Evolutionary conservation across 2,329 filamentous ascomycete species (phyloP).

Genomic region (Capronia coronata): DNA sequence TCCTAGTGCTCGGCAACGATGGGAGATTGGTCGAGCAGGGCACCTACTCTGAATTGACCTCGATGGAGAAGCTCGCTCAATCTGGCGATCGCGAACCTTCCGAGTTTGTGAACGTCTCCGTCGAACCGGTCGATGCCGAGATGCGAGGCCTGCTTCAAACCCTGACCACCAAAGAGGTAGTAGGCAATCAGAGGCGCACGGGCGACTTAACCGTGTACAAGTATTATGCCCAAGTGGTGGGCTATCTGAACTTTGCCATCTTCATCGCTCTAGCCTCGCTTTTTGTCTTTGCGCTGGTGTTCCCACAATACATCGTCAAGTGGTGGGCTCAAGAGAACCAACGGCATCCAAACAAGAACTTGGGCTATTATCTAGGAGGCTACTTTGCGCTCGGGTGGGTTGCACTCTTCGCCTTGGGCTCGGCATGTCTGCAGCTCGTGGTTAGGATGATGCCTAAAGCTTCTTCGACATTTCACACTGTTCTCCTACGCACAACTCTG

Average conservation of each 20-base stretch:
- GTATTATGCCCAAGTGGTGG: constrained; percentile 31
- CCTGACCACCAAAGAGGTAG: constrained; percentile 35
- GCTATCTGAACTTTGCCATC: constrained; percentile 25
- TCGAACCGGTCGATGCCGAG: constrained; percentile 31
- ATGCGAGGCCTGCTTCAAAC: too few species aligned
- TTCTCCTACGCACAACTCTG: constrained; percentile 45
- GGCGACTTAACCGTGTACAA: constrained; percentile 35
- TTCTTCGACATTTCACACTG: constrained; percentile 45
- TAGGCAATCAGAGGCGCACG: constrained; percentile 38
- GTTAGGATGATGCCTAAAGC: constrained; percentile 50
- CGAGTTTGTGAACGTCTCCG: constrained; percentile 14
- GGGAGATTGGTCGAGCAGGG: constrained; percentile 41
- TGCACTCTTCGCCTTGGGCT: constrained; percentile 3
- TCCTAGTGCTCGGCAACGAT: constrained; percentile 36
- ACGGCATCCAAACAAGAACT: constrained; percentile 12
- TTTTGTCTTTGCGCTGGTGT: constrained; percentile 8
- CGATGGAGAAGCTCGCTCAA: constrained; percentile 37
- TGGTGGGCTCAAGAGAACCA: too few species aligned
- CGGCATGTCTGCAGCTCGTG: constrained; percentile 41
- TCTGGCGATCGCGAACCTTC: constrained; percentile 32
- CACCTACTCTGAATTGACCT: constrained; percentile 35
- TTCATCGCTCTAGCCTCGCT: constrained; percentile 11
- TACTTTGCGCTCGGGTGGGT: constrained; percentile 9
- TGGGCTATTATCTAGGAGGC: constrained; percentile 14
- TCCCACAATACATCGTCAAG: constrained; percentile 26